Conservation (phyloP, 129 eudicot genomes). For the Apium graveolens region DNA sequence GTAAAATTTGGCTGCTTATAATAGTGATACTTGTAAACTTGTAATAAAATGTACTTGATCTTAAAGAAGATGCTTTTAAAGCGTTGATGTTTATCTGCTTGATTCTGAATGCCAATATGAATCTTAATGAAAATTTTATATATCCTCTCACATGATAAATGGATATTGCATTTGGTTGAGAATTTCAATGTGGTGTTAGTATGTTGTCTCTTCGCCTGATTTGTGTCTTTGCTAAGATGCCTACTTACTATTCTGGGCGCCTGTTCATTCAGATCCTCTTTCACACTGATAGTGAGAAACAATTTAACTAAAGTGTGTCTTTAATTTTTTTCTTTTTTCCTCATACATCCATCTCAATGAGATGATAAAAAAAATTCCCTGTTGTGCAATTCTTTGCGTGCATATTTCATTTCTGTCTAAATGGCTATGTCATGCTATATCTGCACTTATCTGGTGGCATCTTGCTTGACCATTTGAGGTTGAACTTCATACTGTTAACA, state of each 20-base stretch:
- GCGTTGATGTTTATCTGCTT: background rate
- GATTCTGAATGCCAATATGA: background rate
- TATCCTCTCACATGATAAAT: background rate
- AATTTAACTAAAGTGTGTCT: background rate
- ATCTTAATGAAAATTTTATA: background rate
- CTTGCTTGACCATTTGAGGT: background rate
- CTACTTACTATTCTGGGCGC: background rate
- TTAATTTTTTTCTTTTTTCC: background rate
- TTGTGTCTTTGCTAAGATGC: background rate
- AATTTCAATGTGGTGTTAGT: background rate
- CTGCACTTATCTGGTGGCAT: background rate
- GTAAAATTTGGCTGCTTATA: background rate
- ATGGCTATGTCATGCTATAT: background rate
- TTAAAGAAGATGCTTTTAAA: background rate
- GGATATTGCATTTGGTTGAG: background rate
- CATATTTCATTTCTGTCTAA: background rate
- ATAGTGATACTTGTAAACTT: background rate
- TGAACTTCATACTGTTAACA: background rate
- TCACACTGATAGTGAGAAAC: background rate
- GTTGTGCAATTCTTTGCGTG: background rate
- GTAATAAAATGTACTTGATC: background rate
- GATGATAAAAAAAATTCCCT: background rate
- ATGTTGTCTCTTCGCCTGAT: background rate
- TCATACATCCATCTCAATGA: background rate
- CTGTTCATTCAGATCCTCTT: background rate